Evolutionary conservation across 2,329 filamentous ascomycete species (phyloP), one percentile per base, ranked within the genome.

Genomic region (Stemphylium beticola): DNA sequence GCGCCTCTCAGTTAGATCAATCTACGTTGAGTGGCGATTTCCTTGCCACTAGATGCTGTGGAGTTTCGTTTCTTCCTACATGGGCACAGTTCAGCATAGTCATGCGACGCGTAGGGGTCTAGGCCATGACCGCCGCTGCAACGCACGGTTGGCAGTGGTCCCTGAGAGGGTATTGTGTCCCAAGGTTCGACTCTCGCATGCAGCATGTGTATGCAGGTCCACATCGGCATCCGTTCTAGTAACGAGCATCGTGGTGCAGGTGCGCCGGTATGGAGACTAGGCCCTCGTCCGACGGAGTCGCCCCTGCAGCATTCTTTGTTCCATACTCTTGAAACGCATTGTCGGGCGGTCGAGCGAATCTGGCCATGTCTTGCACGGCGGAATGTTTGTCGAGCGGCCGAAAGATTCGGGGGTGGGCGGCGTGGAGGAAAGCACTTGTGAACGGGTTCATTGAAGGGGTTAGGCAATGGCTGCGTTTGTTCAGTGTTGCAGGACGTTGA

Each of bases 191-290:
- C 18, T 22, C 20, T 41, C 12, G 22, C 20, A 41, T n/a, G 38
- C 38, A 15, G n/a, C n/a, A 47, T 31, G 37, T 49, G 18, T 41
- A 49, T 57, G 49, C 54, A 47, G 49, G 54, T 40, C 34, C 34
- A 36, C 29, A 20, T 38, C 9, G 31, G 45, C 36, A 33, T 49
- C 11, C 38, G 40, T n/a, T 15, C 33, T 31, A 8, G 17, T 22
- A 43, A 50, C 49, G 32, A 34, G 17, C 10, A 34, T 40, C 33
- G 24, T 44, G 37, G 49, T 15, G 41, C 22, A 39, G 41, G 24
- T 43, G 32, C 18, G 32, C 38, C 34, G 41, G 24, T 31, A 39
- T 20, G 38, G 38, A 46, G 40, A 26, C 15, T 41, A 43, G 43
- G 49, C 44, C 22, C 36, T 50, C n/a, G 41, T 36, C 18, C 15